Evolutionary conservation across 352 stramenopile species (phyloP).

Genomic region (Phytopythium montanum): DNA sequence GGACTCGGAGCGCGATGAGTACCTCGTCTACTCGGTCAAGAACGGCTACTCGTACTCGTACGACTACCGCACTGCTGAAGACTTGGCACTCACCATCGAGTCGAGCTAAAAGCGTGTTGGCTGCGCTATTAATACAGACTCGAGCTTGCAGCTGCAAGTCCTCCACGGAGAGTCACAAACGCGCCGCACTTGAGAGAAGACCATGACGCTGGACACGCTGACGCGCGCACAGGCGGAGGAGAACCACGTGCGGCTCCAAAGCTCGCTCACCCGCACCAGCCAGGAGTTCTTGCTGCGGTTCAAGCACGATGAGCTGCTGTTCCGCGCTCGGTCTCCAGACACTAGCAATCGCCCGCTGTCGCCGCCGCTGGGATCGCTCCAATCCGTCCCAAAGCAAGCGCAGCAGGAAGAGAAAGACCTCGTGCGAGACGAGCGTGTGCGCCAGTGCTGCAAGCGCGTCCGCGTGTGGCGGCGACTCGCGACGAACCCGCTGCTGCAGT

Average conservation of each 20-base stretch:
- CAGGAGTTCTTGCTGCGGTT: constrained; percentile 51
- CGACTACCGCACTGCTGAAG: constrained; percentile 20
- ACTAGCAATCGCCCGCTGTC: background rate
- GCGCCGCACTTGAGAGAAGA: background rate
- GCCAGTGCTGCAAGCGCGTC: constrained; percentile 75
- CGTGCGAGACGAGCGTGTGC: constrained; percentile 49
- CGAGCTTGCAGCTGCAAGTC: background rate
- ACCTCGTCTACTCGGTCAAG: constrained; percentile 59
- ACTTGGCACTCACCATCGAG: background rate
- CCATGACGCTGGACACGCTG: constrained; percentile 67
- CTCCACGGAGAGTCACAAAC: background rate
- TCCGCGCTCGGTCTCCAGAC: constrained; percentile 17
- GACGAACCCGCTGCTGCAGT: constrained; percentile 62
- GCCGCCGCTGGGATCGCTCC: background rate
- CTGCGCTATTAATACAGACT: background rate
- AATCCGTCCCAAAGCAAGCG: background rate
- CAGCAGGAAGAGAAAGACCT: constrained; percentile 33
- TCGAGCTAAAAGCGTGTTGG: background rate
- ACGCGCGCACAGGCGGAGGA: constrained; percentile 53
- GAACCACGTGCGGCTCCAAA: constrained; percentile 51
- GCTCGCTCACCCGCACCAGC: constrained; percentile 41
- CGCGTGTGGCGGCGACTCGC: constrained; percentile 58
- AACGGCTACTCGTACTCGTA: constrained; percentile 68
- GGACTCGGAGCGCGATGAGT: constrained; percentile 25
- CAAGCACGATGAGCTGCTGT: constrained; percentile 39